Base-by-base conservation (phyloP, 768 basidiomycete species). In the Hemileccinum rubropunctum region DNA sequence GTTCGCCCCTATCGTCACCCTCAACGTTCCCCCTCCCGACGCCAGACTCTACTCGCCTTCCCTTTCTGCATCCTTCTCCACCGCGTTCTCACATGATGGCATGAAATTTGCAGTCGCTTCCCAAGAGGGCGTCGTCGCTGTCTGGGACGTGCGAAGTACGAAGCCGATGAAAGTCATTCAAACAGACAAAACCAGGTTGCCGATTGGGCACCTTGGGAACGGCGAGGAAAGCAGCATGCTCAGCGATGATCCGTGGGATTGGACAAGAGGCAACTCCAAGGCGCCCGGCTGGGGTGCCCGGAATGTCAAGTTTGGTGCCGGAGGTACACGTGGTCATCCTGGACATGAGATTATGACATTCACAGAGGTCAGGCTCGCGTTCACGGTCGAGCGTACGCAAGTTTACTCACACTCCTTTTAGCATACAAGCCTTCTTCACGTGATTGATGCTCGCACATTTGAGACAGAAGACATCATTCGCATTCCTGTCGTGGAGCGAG, bases 361-460 rank as follows among this genome's bases (percentile, higher is more conserved):
- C 69, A 91, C 93, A 14, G 93, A 95, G 82, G 91, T 92, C 53
- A 47, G 80, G 51, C 8, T 46, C 14, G 23, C 26, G 38, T 23
- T 51, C 3, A 2, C 23, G n/a, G 9, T 32, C 4, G 30, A 46
- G 15, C 18, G 42, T 26, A 41, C 28, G 10, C 15, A 3, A 30
- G 18, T 47, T 51, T 42, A 11, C 43, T 58, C 20, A 66, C 53
- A 12, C 42, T 41, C 48, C 27, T 42, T 15, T 18, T 57, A 94
- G 89, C 92, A 95, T 63, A 88, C 89, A 2, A 85, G 80, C 27
- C 68, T 87, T 33, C 65, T 95, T 8, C 94, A 97, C 60, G 75
- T 95, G 49, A 73, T 95, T 42, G 94, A 97, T 61, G 91, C 92
- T 4, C 77, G 83, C 39, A 94, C 91, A 0, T 95, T 95, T 58